phyloP scores from a whole-genome alignment of 2,329 filamentous ascomycete genomes.

The Scortechinia acanthostroma region DNA sequence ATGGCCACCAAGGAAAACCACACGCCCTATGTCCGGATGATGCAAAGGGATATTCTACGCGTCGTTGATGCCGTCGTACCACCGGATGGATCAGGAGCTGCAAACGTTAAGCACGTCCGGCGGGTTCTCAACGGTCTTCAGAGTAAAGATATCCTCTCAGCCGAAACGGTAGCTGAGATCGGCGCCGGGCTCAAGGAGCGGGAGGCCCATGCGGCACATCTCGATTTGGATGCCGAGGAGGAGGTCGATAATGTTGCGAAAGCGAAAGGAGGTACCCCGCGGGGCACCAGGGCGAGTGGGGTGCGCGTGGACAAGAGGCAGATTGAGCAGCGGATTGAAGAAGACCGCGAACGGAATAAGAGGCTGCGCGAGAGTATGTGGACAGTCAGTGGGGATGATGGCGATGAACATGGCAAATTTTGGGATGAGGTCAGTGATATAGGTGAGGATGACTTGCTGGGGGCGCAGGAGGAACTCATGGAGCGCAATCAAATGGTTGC shows the following conservation, averaged over 20 bases:
- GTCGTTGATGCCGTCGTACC: conserved; percentile 90
- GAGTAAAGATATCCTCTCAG: neutral
- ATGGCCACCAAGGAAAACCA: conserved; percentile 71
- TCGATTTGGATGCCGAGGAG: neutral
- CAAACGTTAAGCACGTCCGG: conserved; percentile 87
- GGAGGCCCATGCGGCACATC: neutral
- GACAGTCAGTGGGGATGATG: conserved; percentile 58
- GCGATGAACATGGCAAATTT: conserved; percentile 71
- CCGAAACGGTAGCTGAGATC: neutral
- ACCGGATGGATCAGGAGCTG: conserved; percentile 76
- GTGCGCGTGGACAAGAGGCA: conserved; percentile 67
- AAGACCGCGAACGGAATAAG: conserved; percentile 93
- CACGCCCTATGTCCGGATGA: conserved; percentile 81
- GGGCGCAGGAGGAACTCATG: conserved; percentile 65
- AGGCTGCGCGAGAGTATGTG: conserved; percentile 84
- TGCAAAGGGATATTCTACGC: conserved; percentile 83
- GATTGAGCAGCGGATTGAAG: conserved; percentile 92
- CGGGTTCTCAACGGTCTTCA: neutral
- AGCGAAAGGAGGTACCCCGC: neutral
- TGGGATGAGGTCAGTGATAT: conserved; percentile 85
- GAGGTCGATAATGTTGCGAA: neutral
- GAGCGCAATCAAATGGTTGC: conserved; percentile 7
- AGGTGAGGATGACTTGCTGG: conserved; percentile 76
- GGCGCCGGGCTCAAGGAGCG: neutral
- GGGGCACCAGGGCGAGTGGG: neutral